Conservation (phyloP, 495 filamentous ascomycete genomes). For the Aspergillus taichungensis region DNA sequence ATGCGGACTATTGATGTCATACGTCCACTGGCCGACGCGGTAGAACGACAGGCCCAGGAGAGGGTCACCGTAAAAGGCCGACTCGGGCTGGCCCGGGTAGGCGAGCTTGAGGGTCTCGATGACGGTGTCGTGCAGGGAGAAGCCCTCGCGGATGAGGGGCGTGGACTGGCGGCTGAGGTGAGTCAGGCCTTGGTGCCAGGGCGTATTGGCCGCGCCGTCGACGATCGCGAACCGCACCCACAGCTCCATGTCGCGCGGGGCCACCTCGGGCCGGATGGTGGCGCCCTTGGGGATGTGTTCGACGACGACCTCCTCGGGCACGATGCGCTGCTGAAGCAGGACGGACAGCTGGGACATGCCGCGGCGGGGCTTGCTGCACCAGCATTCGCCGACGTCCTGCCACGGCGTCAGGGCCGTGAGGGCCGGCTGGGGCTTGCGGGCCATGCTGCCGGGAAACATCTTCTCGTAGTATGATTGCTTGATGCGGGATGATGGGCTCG, state of each 20-base stretch:
- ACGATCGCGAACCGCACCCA: conserved; percentile 31
- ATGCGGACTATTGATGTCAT: conserved; percentile 25
- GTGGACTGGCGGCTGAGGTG: not conserved
- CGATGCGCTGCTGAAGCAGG: conserved; percentile 23
- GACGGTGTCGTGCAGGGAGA: conserved; percentile 22
- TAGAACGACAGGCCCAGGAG: conserved; percentile 29
- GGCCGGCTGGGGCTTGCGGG: conserved; percentile 12
- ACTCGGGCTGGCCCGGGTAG: conserved; percentile 18
- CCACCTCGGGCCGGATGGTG: conserved; percentile 22
- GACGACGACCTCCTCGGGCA: conserved; percentile 39
- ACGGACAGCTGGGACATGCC: conserved; percentile 35
- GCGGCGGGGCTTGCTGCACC: conserved; percentile 31
- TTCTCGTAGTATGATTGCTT: conserved; percentile 4
- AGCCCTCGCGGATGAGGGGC: conserved; percentile 1
- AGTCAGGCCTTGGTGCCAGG: not conserved
- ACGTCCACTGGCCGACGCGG: conserved; percentile 36
- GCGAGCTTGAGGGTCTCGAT: conserved; percentile 23
- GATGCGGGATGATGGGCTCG: conserved; percentile 20
- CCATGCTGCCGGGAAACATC: not conserved
- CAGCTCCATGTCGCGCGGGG: conserved; percentile 39
- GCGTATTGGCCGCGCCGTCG: conserved; percentile 1
- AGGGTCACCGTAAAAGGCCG: conserved; percentile 26
- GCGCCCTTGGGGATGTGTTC: conserved; percentile 36
- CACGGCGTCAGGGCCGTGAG: conserved; percentile 28
- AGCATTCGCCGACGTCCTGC: conserved; percentile 41